Evolutionary conservation across 164 flowering plant species (phyloP), one percentile per base, ranked within the genome.

Genomic region (Sedum album): DNA sequence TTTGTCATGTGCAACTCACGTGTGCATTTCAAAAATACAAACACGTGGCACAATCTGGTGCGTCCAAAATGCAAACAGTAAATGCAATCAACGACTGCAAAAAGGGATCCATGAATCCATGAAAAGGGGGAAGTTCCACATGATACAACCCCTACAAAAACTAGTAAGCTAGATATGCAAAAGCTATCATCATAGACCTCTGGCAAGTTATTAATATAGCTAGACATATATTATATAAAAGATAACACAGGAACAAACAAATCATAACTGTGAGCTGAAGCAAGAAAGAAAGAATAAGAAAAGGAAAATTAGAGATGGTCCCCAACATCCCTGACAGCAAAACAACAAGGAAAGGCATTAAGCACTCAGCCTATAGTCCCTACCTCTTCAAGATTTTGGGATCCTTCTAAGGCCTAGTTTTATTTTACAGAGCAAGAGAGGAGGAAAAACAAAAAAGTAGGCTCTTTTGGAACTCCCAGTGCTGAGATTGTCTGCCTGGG

Each of bases 381-480:
- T 66, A 69, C 75, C n/a, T n/a, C n/a, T n/a, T 48, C 67, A 79
- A 76, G 75, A 78, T 79, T 77, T 84, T 73, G 87, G 87, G 79
- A 77, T 66, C 71, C 81, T 79, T 77, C 76, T 80, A 80, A 69
- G 73, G 25, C 57, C 36, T 38, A 62, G 64, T 31, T 65, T 36
- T 44, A 31, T 18, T 42, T 26, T 28, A 63, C 31, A 70, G 68
- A 36, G 67, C 36, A 30, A 31, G 36, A 70, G 68, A 63, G 68
- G 63, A 57, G 13, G 55, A 41, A 30, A 49, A 69, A 68, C 70
- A 64, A 75, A 35, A 71, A 65, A 77, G 83, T 75, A 67, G 77
- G 70, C 74, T 66, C 67, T 78, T 82, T 81, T 80, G 78, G 76
- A 79, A 78, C 81, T 80, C 76, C 69, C 77, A 78, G 83, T 80